A percentile compares a stretch with the other conserved stretches of the same genome.
Conservation (phyloP, 1,284 basidiomycete species). For the Irpex rosettiformis region DNA sequence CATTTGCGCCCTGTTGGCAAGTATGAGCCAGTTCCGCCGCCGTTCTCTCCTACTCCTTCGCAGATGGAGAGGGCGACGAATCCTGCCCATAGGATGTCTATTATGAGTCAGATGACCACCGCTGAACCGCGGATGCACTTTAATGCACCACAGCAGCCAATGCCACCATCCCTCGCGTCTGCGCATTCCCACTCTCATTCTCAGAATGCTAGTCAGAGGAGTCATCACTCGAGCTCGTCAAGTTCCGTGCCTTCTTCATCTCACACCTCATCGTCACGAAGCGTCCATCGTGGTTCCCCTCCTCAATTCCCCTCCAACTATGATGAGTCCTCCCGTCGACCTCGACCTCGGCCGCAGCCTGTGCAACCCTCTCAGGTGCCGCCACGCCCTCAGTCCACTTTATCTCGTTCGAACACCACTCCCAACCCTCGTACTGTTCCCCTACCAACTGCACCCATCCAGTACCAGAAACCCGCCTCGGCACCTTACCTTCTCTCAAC, state of each 20-base stretch:
- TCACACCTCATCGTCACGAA: background rate
- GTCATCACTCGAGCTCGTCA: background rate
- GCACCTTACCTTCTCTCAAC: background rate
- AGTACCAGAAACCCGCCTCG: background rate
- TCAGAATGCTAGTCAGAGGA: background rate
- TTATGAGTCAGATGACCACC: background rate
- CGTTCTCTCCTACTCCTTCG: conserved; percentile 12
- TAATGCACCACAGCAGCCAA: background rate
- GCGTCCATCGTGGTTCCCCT: background rate
- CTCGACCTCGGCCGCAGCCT: background rate
- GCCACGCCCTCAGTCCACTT: background rate
- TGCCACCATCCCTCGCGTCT: background rate
- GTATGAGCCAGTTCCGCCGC: conserved; percentile 5
- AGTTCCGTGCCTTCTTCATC: background rate
- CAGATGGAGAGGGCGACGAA: conserved; percentile 8
- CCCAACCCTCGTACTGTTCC: conserved; percentile 3
- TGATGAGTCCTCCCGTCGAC: background rate
- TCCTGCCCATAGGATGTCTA: background rate
- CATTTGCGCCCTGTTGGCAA: conserved; percentile 15
- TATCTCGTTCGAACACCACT: conserved; percentile 5
- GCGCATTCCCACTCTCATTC: background rate
- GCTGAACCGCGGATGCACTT: background rate
- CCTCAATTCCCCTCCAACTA: background rate
- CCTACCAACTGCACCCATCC: background rate
- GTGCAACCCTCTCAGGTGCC: no score